Conservation (phyloP, 2,329 filamentous ascomycete species). For the Xylaria sp. region DNA sequence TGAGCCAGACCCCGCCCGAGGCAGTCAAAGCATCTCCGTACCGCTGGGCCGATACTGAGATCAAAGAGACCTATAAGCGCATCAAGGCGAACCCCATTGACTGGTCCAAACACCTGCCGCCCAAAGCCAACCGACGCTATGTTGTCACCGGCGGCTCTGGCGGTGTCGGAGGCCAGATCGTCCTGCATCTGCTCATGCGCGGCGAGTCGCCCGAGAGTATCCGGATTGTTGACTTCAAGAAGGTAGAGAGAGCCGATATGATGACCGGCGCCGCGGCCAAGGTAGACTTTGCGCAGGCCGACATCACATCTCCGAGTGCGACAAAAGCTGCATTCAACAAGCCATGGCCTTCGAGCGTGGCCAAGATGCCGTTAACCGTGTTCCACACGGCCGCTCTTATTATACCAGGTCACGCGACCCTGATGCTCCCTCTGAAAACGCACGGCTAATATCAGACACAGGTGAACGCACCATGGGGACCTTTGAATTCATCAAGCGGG, state of each 20-base stretch:
- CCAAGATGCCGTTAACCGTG: slow-evolving; percentile 53
- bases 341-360: slow-evolving; percentile 48
- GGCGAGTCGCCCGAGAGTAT: slow-evolving; percentile 53
- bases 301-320: slow-evolving; percentile 49
- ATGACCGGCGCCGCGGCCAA: slow-evolving; percentile 41
- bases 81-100: slow-evolving; percentile 41
- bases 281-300: slow-evolving; percentile 50
- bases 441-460: background rate
- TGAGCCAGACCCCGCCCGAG: slow-evolving; percentile 42
- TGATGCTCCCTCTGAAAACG: background rate
- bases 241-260: slow-evolving; percentile 48
- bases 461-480: slow-evolving; percentile 49
- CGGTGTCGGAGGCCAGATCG: slow-evolving; percentile 54
- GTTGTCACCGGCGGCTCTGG: slow-evolving; percentile 48
- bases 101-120: slow-evolving; percentile 41
- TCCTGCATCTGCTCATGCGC: slow-evolving; percentile 54
- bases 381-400: slow-evolving; percentile 58
- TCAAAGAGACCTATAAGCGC: slow-evolving; percentile 41
- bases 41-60: slow-evolving; percentile 42
- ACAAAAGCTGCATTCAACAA: slow-evolving; percentile 49
- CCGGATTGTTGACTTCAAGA: slow-evolving; percentile 54
- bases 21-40: slow-evolving; percentile 35
- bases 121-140: slow-evolving; percentile 45
- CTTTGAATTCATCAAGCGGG: slow-evolving; percentile 46
- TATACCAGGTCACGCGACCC: slow-evolving; percentile 34